Conservation (phyloP, 1,139 yeast genomes). For the Kodamaea alishanica region DNA sequence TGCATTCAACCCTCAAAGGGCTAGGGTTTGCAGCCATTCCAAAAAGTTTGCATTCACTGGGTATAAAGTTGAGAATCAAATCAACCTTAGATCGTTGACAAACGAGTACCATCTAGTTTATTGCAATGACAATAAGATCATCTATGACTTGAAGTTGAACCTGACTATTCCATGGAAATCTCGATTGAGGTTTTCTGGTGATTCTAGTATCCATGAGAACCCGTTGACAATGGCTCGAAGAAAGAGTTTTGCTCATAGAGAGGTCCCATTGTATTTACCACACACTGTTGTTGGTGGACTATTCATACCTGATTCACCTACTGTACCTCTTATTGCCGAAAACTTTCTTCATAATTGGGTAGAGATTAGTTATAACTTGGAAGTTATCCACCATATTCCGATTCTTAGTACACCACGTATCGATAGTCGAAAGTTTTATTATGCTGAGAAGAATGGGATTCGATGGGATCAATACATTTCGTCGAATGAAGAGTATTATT, state of each 20-base stretch:
- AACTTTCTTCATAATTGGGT: constrained; percentile 26
- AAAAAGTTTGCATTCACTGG: constrained; percentile 27
- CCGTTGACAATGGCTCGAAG: constrained; percentile 20
- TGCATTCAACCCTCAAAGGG: neutral
- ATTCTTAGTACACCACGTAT: constrained; percentile 29
- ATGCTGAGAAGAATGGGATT: neutral
- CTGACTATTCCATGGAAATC: constrained; percentile 13
- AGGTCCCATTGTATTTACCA: constrained; percentile 26
- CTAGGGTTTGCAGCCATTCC: constrained; percentile 8
- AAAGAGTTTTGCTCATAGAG: constrained; percentile 22
- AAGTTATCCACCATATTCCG: constrained; percentile 27
- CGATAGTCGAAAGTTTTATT: constrained; percentile 20
- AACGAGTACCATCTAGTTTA: constrained; percentile 25
- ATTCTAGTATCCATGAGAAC: neutral
- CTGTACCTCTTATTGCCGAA: constrained; percentile 30
- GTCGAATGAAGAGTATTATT: constrained; percentile 19
- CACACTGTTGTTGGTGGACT: constrained; percentile 26
- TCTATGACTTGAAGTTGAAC: constrained; percentile 19
- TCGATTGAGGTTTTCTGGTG: neutral
- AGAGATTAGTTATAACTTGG: constrained; percentile 21
- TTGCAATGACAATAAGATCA: constrained; percentile 30
- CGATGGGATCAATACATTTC: constrained; percentile 22
- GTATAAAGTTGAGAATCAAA: constrained; percentile 29
- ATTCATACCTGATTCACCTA: constrained; percentile 6
- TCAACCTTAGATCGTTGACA: constrained; percentile 13